Percentiles rank a stretch among this genome's conserved stretches.
Conservation (phyloP, 2,329 filamentous ascomycete genomes). For the Alternaria brassicicola region DNA sequence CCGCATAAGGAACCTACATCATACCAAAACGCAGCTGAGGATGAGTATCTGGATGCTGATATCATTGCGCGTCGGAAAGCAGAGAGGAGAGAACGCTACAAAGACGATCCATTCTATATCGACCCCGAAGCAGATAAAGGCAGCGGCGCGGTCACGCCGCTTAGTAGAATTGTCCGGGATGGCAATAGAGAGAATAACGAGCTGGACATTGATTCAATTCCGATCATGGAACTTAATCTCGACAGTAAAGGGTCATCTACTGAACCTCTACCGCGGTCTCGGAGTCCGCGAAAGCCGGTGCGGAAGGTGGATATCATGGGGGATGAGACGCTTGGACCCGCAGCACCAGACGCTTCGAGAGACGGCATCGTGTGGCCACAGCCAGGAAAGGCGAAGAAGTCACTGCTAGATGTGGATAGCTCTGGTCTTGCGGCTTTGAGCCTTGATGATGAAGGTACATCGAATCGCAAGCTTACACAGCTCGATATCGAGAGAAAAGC, state of each 20-base stretch:
- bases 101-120: constrained; percentile 97
- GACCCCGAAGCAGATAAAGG: constrained; percentile 54
- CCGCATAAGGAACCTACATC: constrained; percentile 46
- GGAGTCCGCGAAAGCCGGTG: constrained; percentile 41
- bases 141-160: constrained; percentile 72
- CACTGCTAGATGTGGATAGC: constrained; percentile 83
- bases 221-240: constrained; percentile 90
- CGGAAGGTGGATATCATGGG: constrained; percentile 53
- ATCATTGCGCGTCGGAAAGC: constrained; percentile 75
- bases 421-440: constrained; percentile 77
- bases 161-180: constrained; percentile 72
- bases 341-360: constrained; percentile 38
- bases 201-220: constrained; percentile 91
- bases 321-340: constrained; percentile 55
- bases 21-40: constrained; percentile 55
- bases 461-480: constrained; percentile 34
- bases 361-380: constrained; percentile 40
- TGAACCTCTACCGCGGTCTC: constrained; percentile 27
- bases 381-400: constrained; percentile 59
- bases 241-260: constrained; percentile 49
- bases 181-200: constrained; percentile 73
- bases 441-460: constrained; percentile 57
- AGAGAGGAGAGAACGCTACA: constrained; percentile 80
- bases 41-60: constrained; percentile 70
- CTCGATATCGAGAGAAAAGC: constrained; percentile 70